These are phyloP conservation scores for Leccinum incarnatum DNA, from an alignment of 768 basidiomycete species.

Conservation along the genomic window DNA sequence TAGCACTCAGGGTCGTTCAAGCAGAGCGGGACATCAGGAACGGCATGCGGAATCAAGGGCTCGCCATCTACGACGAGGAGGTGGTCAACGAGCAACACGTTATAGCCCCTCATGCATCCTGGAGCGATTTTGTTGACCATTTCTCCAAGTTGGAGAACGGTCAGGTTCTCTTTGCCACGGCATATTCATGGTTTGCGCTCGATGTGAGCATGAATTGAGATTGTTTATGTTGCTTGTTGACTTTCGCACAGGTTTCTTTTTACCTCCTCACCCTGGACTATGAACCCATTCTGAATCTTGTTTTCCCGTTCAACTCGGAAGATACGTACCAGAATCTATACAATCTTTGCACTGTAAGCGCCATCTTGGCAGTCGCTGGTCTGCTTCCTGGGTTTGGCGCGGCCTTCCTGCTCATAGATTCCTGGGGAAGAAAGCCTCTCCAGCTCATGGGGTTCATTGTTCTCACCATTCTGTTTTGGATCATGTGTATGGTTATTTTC, in stretches of 20 bases:
- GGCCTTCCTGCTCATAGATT: slow-evolving; percentile 60
- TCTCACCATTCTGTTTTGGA: slow-evolving; percentile 60
- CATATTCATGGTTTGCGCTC: slow-evolving; percentile 86
- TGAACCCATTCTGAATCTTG: background rate
- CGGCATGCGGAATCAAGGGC: slow-evolving; percentile 49
- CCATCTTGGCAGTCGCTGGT: slow-evolving; percentile 69
- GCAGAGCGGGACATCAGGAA: slow-evolving; percentile 67
- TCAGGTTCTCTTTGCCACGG: slow-evolving; percentile 70
- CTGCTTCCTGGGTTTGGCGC: slow-evolving; percentile 71
- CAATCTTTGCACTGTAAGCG: slow-evolving; percentile 64
- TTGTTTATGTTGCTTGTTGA: background rate
- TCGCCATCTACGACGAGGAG: slow-evolving; percentile 51
- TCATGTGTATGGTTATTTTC: slow-evolving; percentile 50
- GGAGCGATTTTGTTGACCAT: slow-evolving; percentile 60
- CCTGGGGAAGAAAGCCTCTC: slow-evolving; percentile 75
- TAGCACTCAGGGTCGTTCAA: slow-evolving; percentile 71
- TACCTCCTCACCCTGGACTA: slow-evolving; percentile 84
- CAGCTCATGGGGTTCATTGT: slow-evolving; percentile 72
- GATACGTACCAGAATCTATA: slow-evolving; percentile 51
- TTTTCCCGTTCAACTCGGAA: background rate
- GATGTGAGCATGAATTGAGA: slow-evolving; percentile 47
- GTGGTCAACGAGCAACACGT: slow-evolving; percentile 45
- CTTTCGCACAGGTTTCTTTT: slow-evolving; percentile 60
- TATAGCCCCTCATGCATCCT: slow-evolving; percentile 62
- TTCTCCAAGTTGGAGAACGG: slow-evolving; percentile 71